Evolutionary conservation across 75 land plant species (phyloP).

Genomic region (Pseudotsuga menziesii): DNA sequence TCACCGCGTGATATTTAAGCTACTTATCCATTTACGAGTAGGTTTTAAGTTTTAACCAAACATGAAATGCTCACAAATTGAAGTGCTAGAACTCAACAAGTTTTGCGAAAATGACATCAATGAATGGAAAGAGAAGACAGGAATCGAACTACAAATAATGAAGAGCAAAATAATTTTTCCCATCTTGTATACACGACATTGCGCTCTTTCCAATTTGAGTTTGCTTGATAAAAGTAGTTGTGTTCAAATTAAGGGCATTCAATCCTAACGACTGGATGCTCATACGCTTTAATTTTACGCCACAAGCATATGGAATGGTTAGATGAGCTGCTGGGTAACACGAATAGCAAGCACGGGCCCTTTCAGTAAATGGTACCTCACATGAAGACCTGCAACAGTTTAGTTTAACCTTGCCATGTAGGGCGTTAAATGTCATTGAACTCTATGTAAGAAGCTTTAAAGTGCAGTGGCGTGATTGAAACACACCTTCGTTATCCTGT

Average conservation of each 20-base stretch:
- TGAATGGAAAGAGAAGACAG: no score
- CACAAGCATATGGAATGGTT: neutral
- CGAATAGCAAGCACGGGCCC: constrained; percentile 73
- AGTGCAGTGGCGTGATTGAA: neutral
- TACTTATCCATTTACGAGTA: no score
- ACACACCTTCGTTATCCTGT: constrained; percentile 70
- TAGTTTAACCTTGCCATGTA: neutral
- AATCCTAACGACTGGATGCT: neutral
- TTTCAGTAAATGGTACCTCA: constrained; percentile 63
- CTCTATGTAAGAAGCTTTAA: neutral
- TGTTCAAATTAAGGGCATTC: neutral
- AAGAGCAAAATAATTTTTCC: no score
- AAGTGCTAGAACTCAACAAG: no score
- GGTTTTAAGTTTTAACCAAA: no score
- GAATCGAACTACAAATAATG: no score
- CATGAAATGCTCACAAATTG: no score
- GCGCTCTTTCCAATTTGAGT: neutral
- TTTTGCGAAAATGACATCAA: no score
- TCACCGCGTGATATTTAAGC: no score
- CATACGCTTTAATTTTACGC: neutral
- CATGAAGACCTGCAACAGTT: constrained; percentile 55
- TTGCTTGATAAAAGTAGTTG: neutral
- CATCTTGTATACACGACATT: neutral
- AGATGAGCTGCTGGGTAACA: constrained; percentile 82
- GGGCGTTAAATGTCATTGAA: neutral